Evolutionary conservation across 2,329 filamentous ascomycete genomes (phyloP).

Genomic region (Capronia americana): DNA sequence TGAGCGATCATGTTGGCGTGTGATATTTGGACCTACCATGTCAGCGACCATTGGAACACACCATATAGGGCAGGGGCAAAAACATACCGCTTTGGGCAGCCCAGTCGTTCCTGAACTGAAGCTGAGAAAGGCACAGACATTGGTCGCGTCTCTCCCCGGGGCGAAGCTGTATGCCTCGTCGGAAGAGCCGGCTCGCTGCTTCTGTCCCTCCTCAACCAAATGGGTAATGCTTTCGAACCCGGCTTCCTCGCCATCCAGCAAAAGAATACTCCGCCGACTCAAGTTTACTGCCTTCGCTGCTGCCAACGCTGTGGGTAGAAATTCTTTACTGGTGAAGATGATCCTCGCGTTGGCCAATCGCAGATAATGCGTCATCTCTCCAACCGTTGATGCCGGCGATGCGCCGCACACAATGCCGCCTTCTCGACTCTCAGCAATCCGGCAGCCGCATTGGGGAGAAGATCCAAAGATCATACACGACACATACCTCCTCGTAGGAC

Average conservation of each 20-base stretch:
- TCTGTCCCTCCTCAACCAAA: conserved; percentile 42
- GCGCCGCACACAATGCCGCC: conserved; percentile 64
- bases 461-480: conserved; percentile 42
- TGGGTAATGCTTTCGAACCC: conserved; percentile 37
- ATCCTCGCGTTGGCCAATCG: conserved; percentile 63
- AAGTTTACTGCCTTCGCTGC: conserved; percentile 62
- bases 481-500: conserved; percentile 54
- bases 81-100: conserved; percentile 78
- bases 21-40: conserved; percentile 29
- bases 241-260: conserved; percentile 60
- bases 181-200: conserved; percentile 52
- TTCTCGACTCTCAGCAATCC: neutral
- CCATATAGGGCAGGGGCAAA: conserved; percentile 42
- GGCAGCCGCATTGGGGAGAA: neutral
- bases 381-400: conserved; percentile 68
- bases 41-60: neutral
- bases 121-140: conserved; percentile 61
- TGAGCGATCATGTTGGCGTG: conserved; percentile 33
- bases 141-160: conserved; percentile 59
- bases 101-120: conserved; percentile 78
- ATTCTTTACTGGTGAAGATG: conserved; percentile 62
- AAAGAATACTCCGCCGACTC: conserved; percentile 57
- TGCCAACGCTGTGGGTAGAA: conserved; percentile 59
- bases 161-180: conserved; percentile 56
- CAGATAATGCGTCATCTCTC: conserved; percentile 70